Evolutionary conservation across 164 flowering plant species (phyloP), one percentile per base, ranked within the genome.

Genomic region (Akebia trifoliata): DNA sequence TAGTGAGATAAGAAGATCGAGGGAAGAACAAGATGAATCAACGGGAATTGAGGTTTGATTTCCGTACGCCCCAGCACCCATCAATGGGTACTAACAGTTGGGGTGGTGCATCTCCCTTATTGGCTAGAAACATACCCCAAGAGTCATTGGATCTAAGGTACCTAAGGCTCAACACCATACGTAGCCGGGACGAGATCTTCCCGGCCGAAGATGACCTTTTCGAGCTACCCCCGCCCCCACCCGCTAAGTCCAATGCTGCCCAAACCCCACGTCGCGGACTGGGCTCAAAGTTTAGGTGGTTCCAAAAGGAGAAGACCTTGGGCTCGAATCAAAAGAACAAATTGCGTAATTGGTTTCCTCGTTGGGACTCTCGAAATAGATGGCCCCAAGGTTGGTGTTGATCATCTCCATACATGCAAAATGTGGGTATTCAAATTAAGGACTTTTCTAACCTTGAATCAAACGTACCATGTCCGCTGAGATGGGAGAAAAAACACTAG

Each of bases 361-460:
- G 47, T 46, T 71, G 60, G 77, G 78, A 81, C 50, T 68, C 64
- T 39, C 60, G 65, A 5, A 74, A 62, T 9, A 71, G 78, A 61
- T 85, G 91, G 91, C 84, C 91, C 56, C 72, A 78, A 57, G 87
- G 86, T 42, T 85, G 87, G 87, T 75, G 77, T n/a, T 76, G 69
- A 71, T 53, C 7, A 47, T 47, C 25, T 14, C 24, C 24, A 2
- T 21, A 1, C 11, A 14, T n/a, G 7, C 4, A 15, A 44, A 6
- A 3, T 20, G 1, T 4, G 9, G n/a, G n/a, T n/a, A n/a, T n/a
- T n/a, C n/a, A n/a, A n/a, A n/a, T n/a, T n/a, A n/a, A n/a, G n/a
- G n/a, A n/a, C n/a, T n/a, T n/a, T n/a, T n/a, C n/a, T n/a, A n/a
- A n/a, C n/a, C n/a, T n/a, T n/a, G n/a, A n/a, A n/a, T n/a, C n/a